Evolutionary conservation across 495 filamentous ascomycete species (phyloP).

Genomic region (Penicillium tannophilum): DNA sequence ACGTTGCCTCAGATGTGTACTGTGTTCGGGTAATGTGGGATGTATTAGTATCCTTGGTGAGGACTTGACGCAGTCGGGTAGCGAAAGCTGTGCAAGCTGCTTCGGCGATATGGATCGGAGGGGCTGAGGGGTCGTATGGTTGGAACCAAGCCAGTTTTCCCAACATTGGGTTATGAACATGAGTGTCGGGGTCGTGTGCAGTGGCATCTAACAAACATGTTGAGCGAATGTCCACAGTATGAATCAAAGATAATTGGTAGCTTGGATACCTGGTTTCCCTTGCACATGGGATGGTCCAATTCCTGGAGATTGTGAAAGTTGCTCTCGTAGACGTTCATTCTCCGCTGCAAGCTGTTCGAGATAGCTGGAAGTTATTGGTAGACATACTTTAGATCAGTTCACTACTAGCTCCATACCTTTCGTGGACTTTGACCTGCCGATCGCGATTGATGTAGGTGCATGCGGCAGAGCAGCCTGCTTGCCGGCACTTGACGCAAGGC

Average conservation of each 20-base stretch:
- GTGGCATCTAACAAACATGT: neutral
- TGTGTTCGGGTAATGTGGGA: conserved; percentile 32
- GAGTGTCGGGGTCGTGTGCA: conserved; percentile 11
- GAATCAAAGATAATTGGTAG: neutral
- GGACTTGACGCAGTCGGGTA: conserved; percentile 33
- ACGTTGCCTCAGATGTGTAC: conserved; percentile 26
- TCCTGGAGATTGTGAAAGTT: conserved; percentile 20
- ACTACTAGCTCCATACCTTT: conserved; percentile 25
- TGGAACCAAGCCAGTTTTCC: conserved; percentile 39
- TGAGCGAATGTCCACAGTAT: neutral
- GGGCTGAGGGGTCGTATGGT: conserved; percentile 30
- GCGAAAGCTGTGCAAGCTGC: conserved; percentile 40
- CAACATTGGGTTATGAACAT: conserved; percentile 34
- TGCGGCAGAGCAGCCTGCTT: conserved; percentile 25
- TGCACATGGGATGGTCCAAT: conserved; percentile 2
- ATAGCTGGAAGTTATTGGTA: conserved; percentile 20
- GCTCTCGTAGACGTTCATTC: conserved; percentile 24
- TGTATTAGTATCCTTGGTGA: conserved; percentile 23
- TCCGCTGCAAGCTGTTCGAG: conserved; percentile 30
- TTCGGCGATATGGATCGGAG: conserved; percentile 38
- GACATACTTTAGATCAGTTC: neutral
- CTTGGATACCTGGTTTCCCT: neutral
- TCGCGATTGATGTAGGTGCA: conserved; percentile 39
- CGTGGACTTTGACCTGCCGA: conserved; percentile 36
- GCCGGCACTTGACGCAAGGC: conserved; percentile 35